phyloP scores from a whole-genome alignment of 495 filamentous ascomycete genomes.

The Daldinia childiae region DNA sequence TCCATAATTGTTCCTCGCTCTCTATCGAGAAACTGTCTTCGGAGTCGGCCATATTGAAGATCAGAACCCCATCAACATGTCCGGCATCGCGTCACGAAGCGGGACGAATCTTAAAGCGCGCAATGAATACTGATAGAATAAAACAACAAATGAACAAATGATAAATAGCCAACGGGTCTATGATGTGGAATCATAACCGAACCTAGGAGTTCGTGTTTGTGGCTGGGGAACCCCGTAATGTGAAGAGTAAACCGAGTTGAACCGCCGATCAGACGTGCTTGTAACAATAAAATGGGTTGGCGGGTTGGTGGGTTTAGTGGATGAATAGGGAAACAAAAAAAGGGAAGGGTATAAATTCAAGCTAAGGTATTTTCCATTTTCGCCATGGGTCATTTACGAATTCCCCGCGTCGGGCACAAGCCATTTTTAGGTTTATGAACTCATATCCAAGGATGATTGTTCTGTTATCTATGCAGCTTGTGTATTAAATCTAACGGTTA shows the following conservation, averaged over 20 bases:
- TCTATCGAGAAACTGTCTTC: constrained; percentile 76
- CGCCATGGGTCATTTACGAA: constrained; percentile 9
- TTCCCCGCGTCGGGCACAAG: constrained; percentile 32
- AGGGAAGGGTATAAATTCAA: constrained; percentile 10
- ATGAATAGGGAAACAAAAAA: not conserved
- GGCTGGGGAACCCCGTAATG: constrained; percentile 7
- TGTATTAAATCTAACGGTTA: constrained; percentile 10
- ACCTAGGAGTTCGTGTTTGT: constrained; percentile 15
- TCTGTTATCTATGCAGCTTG: not conserved
- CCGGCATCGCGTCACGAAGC: constrained; percentile 36
- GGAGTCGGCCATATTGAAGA: constrained; percentile 63
- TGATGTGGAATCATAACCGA: constrained; percentile 28
- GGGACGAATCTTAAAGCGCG: constrained; percentile 7
- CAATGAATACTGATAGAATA: constrained; percentile 15
- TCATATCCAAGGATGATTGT: constrained; percentile 3
- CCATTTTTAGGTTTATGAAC: constrained; percentile 14
- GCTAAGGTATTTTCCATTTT: constrained; percentile 25
- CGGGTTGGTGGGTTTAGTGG: constrained; percentile 4
- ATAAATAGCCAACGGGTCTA: constrained; percentile 11
- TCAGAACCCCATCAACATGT: constrained; percentile 31
- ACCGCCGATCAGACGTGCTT: constrained; percentile 31
- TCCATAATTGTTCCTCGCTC: constrained; percentile 93
- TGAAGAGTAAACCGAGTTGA: not conserved
- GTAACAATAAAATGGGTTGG: constrained; percentile 27
- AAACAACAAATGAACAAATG: constrained; percentile 22